Evolutionary conservation across 352 stramenopile genomes (phyloP).

Genomic region (Globisporangium spiculum): DNA sequence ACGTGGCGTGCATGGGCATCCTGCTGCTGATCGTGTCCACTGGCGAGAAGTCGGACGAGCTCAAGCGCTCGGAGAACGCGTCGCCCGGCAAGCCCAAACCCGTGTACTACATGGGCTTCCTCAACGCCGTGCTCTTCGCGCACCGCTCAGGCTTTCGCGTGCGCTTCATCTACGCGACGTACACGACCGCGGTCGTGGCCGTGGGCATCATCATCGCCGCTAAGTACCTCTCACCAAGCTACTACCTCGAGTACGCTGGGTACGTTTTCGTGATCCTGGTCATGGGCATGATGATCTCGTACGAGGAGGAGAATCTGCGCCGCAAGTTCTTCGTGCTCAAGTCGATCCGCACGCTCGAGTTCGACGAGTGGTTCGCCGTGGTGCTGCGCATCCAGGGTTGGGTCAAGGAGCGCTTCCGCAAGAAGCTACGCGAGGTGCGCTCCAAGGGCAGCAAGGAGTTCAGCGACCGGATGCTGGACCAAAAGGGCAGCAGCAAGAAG

Average conservation of each 20-base stretch:
- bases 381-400: constrained; percentile 72
- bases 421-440: constrained; percentile 50
- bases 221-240: constrained; percentile 41
- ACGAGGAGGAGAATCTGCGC: constrained; percentile 77
- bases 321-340: constrained; percentile 83
- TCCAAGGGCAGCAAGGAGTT: constrained; percentile 48
- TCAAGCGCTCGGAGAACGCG: constrained; percentile 18
- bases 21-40: constrained; percentile 63
- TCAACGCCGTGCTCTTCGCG: constrained; percentile 77
- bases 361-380: constrained; percentile 77
- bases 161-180: constrained; percentile 76
- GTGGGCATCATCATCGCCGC: constrained; percentile 63
- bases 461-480: constrained; percentile 16
- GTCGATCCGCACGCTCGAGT: constrained; percentile 76
- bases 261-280: constrained; percentile 67
- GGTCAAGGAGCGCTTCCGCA: constrained; percentile 65
- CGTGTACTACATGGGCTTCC: constrained; percentile 82
- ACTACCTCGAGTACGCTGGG: constrained; percentile 70
- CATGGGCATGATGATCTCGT: constrained; percentile 84
- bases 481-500: constrained; percentile 16
- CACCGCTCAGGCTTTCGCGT: constrained; percentile 78
- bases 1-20: constrained; percentile 72
- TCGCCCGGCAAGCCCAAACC: constrained; percentile 55
- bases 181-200: constrained; percentile 64
- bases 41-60: constrained; percentile 29